Evolutionary conservation across 768 basidiomycete species (phyloP).

Genomic region (Boletus tomentosulus): DNA sequence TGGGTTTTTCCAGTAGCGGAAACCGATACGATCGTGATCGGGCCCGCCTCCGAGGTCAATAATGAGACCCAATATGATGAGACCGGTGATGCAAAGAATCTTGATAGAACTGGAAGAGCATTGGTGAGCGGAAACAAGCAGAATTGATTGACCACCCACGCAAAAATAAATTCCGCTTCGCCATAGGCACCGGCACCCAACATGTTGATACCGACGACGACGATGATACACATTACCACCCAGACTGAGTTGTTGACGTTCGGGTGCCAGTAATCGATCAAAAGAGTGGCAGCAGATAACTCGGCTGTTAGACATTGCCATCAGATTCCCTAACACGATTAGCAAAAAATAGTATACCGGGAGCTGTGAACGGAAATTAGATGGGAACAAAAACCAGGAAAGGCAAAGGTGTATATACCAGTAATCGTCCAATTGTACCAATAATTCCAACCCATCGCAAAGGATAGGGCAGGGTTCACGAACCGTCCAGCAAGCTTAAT

Average conservation of each 20-base stretch:
- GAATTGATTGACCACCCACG: conserved; percentile 35
- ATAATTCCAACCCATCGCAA: conserved; percentile 53
- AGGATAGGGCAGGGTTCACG: conserved; percentile 68
- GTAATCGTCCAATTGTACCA: conserved; percentile 38
- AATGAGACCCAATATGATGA: conserved; percentile 65
- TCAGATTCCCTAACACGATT: background rate
- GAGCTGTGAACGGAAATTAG: conserved; percentile 14
- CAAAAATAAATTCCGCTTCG: conserved; percentile 84
- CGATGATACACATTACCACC: conserved; percentile 72
- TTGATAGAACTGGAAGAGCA: conserved; percentile 60
- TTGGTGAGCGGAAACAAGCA: background rate
- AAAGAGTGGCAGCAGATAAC: conserved; percentile 51
- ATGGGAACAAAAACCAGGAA: background rate
- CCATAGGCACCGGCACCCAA: conserved; percentile 76
- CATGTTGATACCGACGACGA: conserved; percentile 74
- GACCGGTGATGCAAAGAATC: conserved; percentile 76
- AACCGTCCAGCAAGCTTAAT: conserved; percentile 81
- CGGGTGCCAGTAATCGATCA: conserved; percentile 70
- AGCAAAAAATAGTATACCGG: conserved; percentile 15
- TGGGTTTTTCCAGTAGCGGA: conserved; percentile 77
- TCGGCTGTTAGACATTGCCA: conserved; percentile 21
- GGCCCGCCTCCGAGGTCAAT: conserved; percentile 90
- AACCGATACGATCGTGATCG: conserved; percentile 59
- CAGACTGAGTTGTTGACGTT: conserved; percentile 65
- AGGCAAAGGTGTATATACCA: conserved; percentile 6